Conservation (phyloP, 164 flowering plant species). For the Berberis vulgaris region DNA sequence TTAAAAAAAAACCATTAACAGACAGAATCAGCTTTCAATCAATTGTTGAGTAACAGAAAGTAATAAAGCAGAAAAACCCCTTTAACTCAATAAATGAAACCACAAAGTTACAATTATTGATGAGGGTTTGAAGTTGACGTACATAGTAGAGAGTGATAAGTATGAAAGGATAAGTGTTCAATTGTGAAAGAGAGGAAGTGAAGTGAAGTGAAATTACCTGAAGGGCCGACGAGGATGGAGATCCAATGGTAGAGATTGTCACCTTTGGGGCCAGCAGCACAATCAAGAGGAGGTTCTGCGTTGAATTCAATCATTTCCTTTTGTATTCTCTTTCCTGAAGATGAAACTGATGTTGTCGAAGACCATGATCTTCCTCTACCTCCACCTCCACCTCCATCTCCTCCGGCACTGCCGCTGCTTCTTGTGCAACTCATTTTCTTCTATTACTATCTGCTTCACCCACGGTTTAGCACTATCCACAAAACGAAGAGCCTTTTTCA, state of each 20-base stretch:
- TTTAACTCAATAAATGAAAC: not conserved
- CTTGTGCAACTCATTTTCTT: not conserved
- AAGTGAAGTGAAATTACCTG: constrained; percentile 25
- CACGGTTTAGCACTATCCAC: no score
- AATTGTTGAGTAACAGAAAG: not conserved
- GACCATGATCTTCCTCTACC: constrained; percentile 37
- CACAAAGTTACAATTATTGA: not conserved
- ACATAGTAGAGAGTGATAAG: no score
- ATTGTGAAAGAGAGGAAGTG: not conserved
- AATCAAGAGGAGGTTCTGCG: constrained; percentile 61
- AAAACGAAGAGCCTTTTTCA: no score
- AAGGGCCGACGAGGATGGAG: constrained; percentile 73
- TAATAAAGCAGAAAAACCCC: not conserved
- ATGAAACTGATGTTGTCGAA: constrained; percentile 54
- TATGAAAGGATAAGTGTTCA: no score
- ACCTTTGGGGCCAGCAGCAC: constrained; percentile 90
- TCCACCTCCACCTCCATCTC: constrained; percentile 9
- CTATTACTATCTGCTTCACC: not conserved
- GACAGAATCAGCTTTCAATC: not conserved
- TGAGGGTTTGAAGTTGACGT: no score
- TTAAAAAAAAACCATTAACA: not conserved
- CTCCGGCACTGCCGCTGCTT: constrained; percentile 4
- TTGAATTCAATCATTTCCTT: constrained; percentile 76
- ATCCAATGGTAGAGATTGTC: constrained; percentile 92
- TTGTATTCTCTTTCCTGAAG: constrained; percentile 89